A percentile compares a stretch with the other conserved stretches of the same genome.
Conservation (phyloP, 2,329 filamentous ascomycete genomes). For the Colletotrichum coccodes region DNA sequence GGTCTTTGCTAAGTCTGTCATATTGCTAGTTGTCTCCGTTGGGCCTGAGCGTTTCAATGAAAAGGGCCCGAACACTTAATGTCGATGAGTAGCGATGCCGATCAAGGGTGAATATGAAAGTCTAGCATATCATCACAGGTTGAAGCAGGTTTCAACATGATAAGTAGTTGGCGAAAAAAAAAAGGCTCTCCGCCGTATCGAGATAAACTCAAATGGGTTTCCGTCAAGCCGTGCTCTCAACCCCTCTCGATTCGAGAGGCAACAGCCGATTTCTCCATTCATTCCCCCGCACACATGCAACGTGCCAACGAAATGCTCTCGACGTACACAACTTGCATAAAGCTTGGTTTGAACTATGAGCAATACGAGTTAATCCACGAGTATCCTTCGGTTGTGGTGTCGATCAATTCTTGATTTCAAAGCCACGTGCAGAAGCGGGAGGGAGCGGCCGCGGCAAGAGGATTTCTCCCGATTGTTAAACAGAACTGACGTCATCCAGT, state of each 20-base stretch:
- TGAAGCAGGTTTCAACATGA: too few species aligned
- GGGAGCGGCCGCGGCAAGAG: background rate
- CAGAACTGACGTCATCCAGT: too few species aligned
- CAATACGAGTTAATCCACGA: background rate
- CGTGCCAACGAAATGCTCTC: background rate
- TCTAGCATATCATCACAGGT: too few species aligned
- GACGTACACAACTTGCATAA: background rate
- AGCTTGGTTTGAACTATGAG: conserved; percentile 23
- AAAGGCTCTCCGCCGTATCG: too few species aligned
- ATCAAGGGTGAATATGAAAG: background rate
- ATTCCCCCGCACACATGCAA: conserved; percentile 4
- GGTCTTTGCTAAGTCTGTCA: background rate
- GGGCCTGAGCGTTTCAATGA: background rate
- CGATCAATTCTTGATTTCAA: background rate
- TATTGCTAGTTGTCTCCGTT: background rate
- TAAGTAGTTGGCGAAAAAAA: background rate
- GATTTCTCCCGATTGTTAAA: background rate
- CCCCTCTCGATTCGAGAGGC: background rate
- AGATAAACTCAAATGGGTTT: background rate
- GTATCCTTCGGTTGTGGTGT: background rate
- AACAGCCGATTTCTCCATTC: background rate
- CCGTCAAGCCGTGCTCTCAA: too few species aligned
- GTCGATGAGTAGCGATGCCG: background rate
- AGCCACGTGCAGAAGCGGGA: background rate
- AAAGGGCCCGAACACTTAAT: too few species aligned